Percentiles rank a stretch among this genome's conserved stretches.
phyloP scores from a whole-genome alignment of 148 eudicot genomes.

The Dianthus caryophyllus region DNA sequence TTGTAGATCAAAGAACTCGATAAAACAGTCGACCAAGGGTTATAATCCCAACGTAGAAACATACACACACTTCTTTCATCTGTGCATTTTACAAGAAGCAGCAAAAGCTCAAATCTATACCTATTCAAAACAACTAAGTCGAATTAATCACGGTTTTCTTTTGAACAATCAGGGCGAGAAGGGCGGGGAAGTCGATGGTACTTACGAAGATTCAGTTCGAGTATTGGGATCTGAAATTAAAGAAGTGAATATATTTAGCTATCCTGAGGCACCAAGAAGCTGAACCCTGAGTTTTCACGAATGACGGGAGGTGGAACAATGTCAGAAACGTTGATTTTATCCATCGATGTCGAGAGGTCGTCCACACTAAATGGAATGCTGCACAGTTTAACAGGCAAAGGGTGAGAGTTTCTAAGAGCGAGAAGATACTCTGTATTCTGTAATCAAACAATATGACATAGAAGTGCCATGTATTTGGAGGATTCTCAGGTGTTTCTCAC shows the following conservation, averaged over 20 bases:
- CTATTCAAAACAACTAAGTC: background rate
- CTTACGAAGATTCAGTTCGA: conserved; percentile 14
- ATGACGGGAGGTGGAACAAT: conserved; percentile 70
- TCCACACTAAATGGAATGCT: conserved; percentile 97
- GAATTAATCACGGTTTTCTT: conserved; percentile 2
- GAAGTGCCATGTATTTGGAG: too few species aligned
- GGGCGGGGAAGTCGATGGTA: background rate
- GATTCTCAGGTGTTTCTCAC: too few species aligned
- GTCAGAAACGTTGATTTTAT: conserved; percentile 69
- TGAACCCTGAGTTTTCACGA: conserved; percentile 72
- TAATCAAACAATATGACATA: too few species aligned
- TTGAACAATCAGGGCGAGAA: background rate
- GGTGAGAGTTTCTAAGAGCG: background rate
- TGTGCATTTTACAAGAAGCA: too few species aligned
- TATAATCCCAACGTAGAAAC: too few species aligned
- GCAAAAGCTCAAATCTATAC: background rate
- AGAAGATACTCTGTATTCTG: too few species aligned
- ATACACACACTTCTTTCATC: too few species aligned
- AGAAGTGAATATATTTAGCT: conserved; percentile 27
- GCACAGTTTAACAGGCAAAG: conserved; percentile 29
- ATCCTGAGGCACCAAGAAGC: conserved; percentile 66
- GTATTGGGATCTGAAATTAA: conserved; percentile 2
- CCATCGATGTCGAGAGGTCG: conserved; percentile 96
- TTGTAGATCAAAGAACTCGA: too few species aligned
- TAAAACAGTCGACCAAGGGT: too few species aligned